Percentiles rank a stretch among this genome's conserved stretches.
Evolutionary conservation across 2,329 filamentous ascomycete species (phyloP).

Genomic region (Torrubiellomyces zombiae): DNA sequence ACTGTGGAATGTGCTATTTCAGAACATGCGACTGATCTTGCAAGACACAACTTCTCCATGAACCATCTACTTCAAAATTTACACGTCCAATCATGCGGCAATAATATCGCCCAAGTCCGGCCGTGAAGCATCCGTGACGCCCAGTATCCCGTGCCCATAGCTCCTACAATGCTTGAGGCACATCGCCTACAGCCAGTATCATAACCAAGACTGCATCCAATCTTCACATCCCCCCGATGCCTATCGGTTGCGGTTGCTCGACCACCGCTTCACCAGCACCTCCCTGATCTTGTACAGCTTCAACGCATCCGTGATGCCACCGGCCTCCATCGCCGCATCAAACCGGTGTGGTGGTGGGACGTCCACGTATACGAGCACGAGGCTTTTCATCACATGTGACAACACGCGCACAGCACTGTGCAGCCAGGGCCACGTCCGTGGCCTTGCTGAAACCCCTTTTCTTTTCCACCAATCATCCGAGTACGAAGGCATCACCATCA

Average conservation of each 20-base stretch:
- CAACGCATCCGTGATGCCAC: conserved; percentile 49
- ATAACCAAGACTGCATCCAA: no score
- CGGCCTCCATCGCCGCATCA: conserved; percentile 22
- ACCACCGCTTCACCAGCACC: conserved; percentile 68
- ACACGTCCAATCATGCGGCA: no score
- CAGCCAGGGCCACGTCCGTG: conserved; percentile 60
- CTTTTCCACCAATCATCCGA: conserved; percentile 55
- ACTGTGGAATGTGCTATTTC: no score
- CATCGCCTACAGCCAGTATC: no score
- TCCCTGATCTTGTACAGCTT: conserved; percentile 62
- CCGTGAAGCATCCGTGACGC: no score
- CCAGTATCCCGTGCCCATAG: no score
- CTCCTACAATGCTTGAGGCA: no score
- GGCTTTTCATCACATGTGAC: conserved; percentile 74
- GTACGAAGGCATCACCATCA: conserved; percentile 74
- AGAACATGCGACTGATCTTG: no score
- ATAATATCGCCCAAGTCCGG: no score
- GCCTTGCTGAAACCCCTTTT: conserved; percentile 30
- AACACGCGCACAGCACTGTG: conserved; percentile 84
- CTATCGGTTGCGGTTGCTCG: conserved; percentile 54
- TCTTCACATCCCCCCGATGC: no score
- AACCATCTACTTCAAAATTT: no score
- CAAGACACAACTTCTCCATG: no score
- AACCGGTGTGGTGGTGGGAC: conserved; percentile 51
- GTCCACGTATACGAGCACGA: conserved; percentile 84